Base-by-base conservation (phyloP, 2,329 filamentous ascomycete species). In the Monilinia vaccinii-corymbosi region DNA sequence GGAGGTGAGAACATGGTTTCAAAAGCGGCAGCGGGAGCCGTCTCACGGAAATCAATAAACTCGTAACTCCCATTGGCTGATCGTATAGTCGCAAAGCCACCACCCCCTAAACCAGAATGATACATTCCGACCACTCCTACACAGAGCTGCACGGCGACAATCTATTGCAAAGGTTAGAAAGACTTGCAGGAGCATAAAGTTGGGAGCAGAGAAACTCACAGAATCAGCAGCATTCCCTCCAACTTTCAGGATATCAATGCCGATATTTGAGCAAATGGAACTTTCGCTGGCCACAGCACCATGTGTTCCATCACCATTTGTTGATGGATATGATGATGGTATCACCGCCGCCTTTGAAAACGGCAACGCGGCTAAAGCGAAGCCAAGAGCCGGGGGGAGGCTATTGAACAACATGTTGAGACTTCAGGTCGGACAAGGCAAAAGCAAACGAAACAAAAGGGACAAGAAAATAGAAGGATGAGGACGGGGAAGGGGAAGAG, bases 231-330 rank as follows among this genome's bases (percentile, higher is more conserved):
- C 79, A 73, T 81, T 83, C 9, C 80, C 80, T 16, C 85, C 84
- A 47, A 76, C 69, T 57, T 80, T 74, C 58, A 91, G 72, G 21
- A 89, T 76, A 47, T 87, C 79, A 31, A 81, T 80, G 2, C 88
- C 88, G 66, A 90, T 86, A 36, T 78, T 71, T 63, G 86, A 90
- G 70, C 88, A 92, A 64, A 88, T 80, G 3, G 76, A 72, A 66
- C 80, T 85, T 71, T 91, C 87, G 57, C 85, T 87, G 14, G 88
- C 86, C 23, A 91, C 84, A 38, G 86, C 88, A 28, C 88, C 88
- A 42, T 44, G 31, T 31, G 45, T 58, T n/a, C 34, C 46, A 45
- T 58, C 47, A 4, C 11, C 21, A 36, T 11, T 13, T 5, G 36
- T 28, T 7, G 28, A 28, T 16, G 56, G 32, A 14, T 52, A n/a